Percentiles rank a stretch among this genome's conserved stretches.
These are phyloP conservation scores for Plantago elongata DNA, from an alignment of 257 asterid genomes.

Conservation along the genomic window DNA sequence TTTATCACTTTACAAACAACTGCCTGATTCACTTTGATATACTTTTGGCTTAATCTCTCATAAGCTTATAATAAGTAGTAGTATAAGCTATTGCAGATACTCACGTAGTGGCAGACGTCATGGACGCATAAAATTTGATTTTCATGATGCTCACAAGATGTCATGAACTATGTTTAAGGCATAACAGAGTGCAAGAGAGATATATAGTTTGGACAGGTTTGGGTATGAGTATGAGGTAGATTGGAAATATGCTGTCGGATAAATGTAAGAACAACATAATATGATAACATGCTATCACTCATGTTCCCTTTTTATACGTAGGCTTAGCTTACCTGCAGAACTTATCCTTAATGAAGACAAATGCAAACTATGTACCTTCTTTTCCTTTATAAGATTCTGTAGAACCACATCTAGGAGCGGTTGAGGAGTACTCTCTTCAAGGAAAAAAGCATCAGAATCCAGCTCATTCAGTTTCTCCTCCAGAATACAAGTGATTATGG, in stretches of 20 bases:
- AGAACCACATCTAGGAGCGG: slow-evolving; percentile 66
- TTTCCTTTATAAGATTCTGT: slow-evolving; percentile 60
- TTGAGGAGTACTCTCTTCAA: slow-evolving; percentile 38
- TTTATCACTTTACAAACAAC: too few species aligned
- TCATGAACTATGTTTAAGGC: too few species aligned
- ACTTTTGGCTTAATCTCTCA: too few species aligned
- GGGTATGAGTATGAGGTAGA: too few species aligned
- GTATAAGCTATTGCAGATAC: too few species aligned
- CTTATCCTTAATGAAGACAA: background rate
- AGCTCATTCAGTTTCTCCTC: slow-evolving; percentile 50
- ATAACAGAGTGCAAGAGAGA: too few species aligned
- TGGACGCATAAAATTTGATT: too few species aligned
- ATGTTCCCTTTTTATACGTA: background rate
- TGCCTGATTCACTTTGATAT: too few species aligned
- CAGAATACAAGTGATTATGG: slow-evolving; percentile 52
- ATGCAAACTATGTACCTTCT: slow-evolving; percentile 36
- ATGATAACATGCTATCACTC: background rate
- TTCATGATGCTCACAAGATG: too few species aligned
- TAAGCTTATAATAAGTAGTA: too few species aligned
- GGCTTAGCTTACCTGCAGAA: background rate
- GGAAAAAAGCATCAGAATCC: slow-evolving; percentile 34
- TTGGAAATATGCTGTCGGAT: background rate
- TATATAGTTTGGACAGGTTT: too few species aligned
- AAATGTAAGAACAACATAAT: slow-evolving; percentile 5
- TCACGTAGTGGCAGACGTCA: too few species aligned